Evolutionary conservation across 2,329 filamentous ascomycete genomes (phyloP).

Genomic region (Curvularia verruculosa): DNA sequence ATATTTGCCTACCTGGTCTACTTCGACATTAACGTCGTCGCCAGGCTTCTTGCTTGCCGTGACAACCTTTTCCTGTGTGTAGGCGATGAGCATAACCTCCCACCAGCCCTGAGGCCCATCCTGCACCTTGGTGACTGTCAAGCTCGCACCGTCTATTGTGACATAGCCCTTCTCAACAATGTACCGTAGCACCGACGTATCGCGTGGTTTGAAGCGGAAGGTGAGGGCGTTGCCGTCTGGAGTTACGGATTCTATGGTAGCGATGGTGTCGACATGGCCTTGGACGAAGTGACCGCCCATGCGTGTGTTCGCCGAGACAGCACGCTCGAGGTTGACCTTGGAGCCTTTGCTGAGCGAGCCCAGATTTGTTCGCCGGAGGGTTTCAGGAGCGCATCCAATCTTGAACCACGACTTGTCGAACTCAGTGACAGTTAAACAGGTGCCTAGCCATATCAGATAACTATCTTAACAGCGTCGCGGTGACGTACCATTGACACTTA

Average conservation of each 20-base stretch:
- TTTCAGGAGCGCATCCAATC: slow-evolving; percentile 93
- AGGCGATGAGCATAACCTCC: slow-evolving; percentile 97
- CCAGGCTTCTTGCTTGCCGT: slow-evolving; percentile 78
- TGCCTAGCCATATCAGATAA: slow-evolving; percentile 55
- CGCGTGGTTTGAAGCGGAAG: slow-evolving; percentile 77
- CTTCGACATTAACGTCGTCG: slow-evolving; percentile 88
- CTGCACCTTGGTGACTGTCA: slow-evolving; percentile 87
- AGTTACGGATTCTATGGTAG: slow-evolving; percentile 72
- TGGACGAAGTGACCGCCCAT: slow-evolving; percentile 99
- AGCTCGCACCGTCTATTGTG: slow-evolving; percentile 88
- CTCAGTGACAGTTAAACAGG: slow-evolving; percentile 89
- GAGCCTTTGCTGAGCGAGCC: slow-evolving; percentile 70
- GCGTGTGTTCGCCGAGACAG: slow-evolving; percentile 85
- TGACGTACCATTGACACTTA: slow-evolving; percentile 79
- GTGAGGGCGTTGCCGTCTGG: slow-evolving; percentile 90
- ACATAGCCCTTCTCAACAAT: slow-evolving; percentile 97
- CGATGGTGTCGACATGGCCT: slow-evolving; percentile 92
- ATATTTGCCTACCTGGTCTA: slow-evolving; percentile 86
- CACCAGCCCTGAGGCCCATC: slow-evolving; percentile 81
- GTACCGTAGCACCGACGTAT: slow-evolving; percentile 75
- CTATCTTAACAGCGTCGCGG: background rate
- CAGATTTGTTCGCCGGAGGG: slow-evolving; percentile 93
- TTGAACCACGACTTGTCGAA: slow-evolving; percentile 73
- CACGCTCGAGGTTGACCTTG: slow-evolving; percentile 89
- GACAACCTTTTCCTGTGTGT: slow-evolving; percentile 92